These are phyloP conservation scores for Lactarius sp. DNA, from an alignment of 768 basidiomycete genomes.

Conservation along the genomic window DNA sequence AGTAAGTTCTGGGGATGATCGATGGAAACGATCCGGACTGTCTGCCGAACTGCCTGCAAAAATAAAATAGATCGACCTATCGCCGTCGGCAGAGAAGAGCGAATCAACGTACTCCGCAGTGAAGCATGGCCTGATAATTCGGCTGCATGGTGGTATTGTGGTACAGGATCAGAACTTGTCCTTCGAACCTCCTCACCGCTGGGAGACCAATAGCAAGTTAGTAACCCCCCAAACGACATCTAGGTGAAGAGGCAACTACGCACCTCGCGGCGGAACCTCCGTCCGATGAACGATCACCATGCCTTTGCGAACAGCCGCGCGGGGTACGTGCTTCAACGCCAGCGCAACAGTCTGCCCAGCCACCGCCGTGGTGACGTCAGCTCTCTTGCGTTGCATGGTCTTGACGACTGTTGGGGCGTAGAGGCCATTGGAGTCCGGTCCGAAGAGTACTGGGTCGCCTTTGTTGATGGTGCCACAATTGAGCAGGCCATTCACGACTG, in stretches of 20 bases:
- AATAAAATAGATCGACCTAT: constrained; percentile 14
- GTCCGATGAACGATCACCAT: constrained; percentile 87
- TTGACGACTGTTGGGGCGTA: constrained; percentile 77
- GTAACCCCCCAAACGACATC: background rate
- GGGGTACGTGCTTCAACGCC: constrained; percentile 83
- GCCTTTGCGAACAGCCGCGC: constrained; percentile 82
- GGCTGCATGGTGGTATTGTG: constrained; percentile 91
- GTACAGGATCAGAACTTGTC: constrained; percentile 89
- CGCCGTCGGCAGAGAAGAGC: background rate
- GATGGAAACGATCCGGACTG: constrained; percentile 84
- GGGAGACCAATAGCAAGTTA: constrained; percentile 4
- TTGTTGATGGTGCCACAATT: constrained; percentile 70
- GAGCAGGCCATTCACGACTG: constrained; percentile 80
- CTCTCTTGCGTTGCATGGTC: constrained; percentile 91
- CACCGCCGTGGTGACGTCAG: constrained; percentile 76
- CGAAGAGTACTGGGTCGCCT: constrained; percentile 78
- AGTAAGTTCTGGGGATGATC: constrained; percentile 86
- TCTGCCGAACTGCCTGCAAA: constrained; percentile 81
- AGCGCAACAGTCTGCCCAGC: constrained; percentile 95
- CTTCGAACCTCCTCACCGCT: constrained; percentile 87
- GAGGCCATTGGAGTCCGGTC: constrained; percentile 90
- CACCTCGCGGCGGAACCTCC: constrained; percentile 74
- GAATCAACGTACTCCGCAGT: constrained; percentile 66
- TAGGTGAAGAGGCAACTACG: constrained; percentile 15
- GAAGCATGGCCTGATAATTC: constrained; percentile 95